These are phyloP conservation scores for Dactylis glomerata DNA, from an alignment of 176 grass and related monocot species.

Conservation along the genomic window DNA sequence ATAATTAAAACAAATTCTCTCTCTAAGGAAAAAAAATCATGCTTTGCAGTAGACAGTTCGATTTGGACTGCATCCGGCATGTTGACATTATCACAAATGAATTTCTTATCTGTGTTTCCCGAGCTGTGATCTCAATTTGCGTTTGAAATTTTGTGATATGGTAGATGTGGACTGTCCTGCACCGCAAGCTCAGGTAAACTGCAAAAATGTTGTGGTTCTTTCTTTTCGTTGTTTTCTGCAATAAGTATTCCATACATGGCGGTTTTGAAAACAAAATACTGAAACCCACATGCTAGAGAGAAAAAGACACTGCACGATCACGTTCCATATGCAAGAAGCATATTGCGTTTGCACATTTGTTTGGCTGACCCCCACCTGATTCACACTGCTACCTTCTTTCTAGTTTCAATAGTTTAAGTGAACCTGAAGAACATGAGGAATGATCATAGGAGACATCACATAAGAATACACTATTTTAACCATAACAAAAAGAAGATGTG, in stretches of 20 bases:
- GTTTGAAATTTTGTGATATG: neutral
- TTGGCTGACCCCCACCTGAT: neutral
- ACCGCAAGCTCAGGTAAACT: too few species aligned
- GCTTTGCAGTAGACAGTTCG: neutral
- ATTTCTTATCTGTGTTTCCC: neutral
- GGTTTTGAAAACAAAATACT: too few species aligned
- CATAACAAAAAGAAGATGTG: neutral
- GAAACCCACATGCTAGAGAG: neutral
- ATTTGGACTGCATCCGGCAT: neutral
- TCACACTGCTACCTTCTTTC: neutral
- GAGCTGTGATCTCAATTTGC: neutral
- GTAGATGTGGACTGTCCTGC: neutral
- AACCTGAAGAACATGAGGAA: neutral
- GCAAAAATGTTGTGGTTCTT: too few species aligned
- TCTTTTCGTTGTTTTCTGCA: too few species aligned
- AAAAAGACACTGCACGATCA: neutral
- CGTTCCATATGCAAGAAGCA: neutral
- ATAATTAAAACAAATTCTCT: neutral
- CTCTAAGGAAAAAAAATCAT: neutral
- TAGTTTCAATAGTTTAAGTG: neutral
- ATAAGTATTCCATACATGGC: too few species aligned
- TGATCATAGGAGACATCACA: neutral
- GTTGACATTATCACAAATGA: too few species aligned
- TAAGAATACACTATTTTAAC: neutral
- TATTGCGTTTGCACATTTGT: neutral